phyloP scores from a whole-genome alignment of 2,329 filamentous ascomycete genomes.

The Massarina eburnea region DNA sequence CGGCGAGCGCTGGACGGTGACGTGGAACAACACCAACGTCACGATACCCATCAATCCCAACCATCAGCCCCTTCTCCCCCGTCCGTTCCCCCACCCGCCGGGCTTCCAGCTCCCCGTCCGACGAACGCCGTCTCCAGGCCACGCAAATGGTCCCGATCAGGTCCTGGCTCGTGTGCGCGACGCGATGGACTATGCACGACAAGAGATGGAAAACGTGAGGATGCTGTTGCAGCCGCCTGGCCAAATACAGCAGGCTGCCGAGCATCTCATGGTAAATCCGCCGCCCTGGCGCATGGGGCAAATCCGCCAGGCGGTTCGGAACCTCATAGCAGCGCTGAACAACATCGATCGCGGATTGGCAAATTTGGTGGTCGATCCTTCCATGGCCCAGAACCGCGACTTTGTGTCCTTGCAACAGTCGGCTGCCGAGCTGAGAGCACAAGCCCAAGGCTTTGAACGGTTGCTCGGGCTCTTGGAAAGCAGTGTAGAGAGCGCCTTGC shows the following conservation, averaged over 20 bases:
- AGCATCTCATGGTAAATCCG: no score
- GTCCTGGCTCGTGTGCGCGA: conserved; percentile 23
- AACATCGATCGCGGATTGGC: conserved; percentile 29
- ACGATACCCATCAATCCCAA: conserved; percentile 24
- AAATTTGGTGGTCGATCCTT: conserved; percentile 22
- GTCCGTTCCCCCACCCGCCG: conserved; percentile 23
- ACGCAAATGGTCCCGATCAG: conserved; percentile 17
- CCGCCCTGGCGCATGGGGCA: conserved; percentile 34
- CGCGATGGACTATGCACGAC: conserved; percentile 28
- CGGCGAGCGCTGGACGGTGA: conserved; percentile 56
- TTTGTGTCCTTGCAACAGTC: conserved; percentile 31
- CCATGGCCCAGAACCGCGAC: conserved; percentile 31
- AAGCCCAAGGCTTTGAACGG: conserved; percentile 24
- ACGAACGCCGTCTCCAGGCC: conserved; percentile 15
- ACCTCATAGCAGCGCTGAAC: conserved; percentile 25
- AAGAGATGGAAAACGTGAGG: conserved; percentile 37
- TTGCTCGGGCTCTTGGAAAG: conserved; percentile 19
- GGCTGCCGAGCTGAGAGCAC: conserved; percentile 27
- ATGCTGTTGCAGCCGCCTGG: conserved; percentile 20
- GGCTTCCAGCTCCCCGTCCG: conserved; percentile 21
- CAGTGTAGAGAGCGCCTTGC: not conserved
- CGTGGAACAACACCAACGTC: conserved; percentile 50
- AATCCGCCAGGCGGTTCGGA: conserved; percentile 28
- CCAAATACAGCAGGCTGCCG: conserved; percentile 9
- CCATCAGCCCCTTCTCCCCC: conserved; percentile 25